Evolutionary conservation across 208 protist genomes (phyloP).

Genomic region (Acanthamoeba royreba): DNA sequence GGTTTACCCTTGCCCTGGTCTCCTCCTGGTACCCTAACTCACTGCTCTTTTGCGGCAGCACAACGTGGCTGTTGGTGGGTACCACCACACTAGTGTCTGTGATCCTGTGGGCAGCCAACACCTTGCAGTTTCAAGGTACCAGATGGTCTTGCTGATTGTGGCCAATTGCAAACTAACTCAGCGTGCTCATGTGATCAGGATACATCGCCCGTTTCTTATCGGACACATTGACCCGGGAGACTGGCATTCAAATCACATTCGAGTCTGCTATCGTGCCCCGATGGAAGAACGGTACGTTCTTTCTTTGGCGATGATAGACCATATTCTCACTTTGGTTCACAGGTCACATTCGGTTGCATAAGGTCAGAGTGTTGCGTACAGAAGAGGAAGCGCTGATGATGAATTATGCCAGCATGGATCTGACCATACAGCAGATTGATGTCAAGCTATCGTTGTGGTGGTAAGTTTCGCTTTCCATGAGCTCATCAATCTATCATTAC

Average conservation of each 20-base stretch:
- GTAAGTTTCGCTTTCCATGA: not conserved
- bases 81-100: not conserved
- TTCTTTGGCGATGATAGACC: not conserved
- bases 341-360: not conserved
- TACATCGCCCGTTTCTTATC: not conserved
- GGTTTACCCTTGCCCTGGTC: not conserved
- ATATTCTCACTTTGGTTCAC: not conserved
- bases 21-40: not conserved
- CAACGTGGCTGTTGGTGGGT: conserved; percentile 4
- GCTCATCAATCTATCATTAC: not conserved
- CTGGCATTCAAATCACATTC: conserved; percentile 10
- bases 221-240: not conserved
- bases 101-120: not conserved
- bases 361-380: not conserved
- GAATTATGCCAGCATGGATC: not conserved
- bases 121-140: not conserved
- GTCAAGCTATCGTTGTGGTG: not conserved
- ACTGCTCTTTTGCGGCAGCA: not conserved
- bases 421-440: not conserved
- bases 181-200: not conserved
- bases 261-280: conserved; percentile 19
- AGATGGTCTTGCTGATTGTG: not conserved
- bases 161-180: not conserved
- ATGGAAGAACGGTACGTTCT: not conserved
- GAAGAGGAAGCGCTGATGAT: not conserved